Percentiles rank a stretch among this genome's conserved stretches.
These are phyloP conservation scores for Jimgerdemannia flammicorona DNA, from an alignment of 192 early-diverging fungal genomes.

Conservation along the genomic window DNA sequence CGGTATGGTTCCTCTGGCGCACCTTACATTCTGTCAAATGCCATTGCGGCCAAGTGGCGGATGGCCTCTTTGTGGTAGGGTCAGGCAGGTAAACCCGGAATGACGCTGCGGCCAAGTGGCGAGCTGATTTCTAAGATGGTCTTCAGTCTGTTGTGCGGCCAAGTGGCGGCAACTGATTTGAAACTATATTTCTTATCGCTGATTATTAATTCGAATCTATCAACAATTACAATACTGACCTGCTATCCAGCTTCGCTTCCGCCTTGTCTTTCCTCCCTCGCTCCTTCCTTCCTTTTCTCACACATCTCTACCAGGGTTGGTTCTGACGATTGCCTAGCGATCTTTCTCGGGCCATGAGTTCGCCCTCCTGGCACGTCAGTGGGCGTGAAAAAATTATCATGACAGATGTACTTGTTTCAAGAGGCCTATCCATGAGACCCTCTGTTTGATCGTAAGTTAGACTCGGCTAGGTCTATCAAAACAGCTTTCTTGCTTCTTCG, in stretches of 20 bases:
- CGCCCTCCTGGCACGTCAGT: not conserved
- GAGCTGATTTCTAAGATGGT: conserved; percentile 9
- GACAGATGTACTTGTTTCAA: not conserved
- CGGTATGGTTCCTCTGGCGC: conserved; percentile 13
- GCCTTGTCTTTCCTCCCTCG: not conserved
- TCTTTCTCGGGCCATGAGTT: not conserved
- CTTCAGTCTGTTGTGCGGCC: conserved; percentile 10
- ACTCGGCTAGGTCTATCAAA: not conserved
- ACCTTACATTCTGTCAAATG: conserved; percentile 11
- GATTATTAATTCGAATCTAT: not conserved
- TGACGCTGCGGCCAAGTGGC: conserved; percentile 3
- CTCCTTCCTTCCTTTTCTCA: not conserved
- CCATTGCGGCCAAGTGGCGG: conserved; percentile 9
- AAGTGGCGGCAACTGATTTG: conserved; percentile 1
- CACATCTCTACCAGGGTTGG: not conserved
- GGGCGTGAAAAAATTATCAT: not conserved
- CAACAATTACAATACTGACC: not conserved
- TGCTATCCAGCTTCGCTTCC: not conserved
- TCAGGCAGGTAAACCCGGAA: conserved; percentile 7
- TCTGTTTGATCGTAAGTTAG: not conserved
- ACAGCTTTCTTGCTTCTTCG: not conserved
- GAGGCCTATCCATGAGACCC: too few species aligned
- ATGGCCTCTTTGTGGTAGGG: conserved; percentile 8
- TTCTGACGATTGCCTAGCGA: not conserved
- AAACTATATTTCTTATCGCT: not conserved